phyloP scores from a whole-genome alignment of 1,284 basidiomycete genomes.

The Ustilago shanxiensis region DNA sequence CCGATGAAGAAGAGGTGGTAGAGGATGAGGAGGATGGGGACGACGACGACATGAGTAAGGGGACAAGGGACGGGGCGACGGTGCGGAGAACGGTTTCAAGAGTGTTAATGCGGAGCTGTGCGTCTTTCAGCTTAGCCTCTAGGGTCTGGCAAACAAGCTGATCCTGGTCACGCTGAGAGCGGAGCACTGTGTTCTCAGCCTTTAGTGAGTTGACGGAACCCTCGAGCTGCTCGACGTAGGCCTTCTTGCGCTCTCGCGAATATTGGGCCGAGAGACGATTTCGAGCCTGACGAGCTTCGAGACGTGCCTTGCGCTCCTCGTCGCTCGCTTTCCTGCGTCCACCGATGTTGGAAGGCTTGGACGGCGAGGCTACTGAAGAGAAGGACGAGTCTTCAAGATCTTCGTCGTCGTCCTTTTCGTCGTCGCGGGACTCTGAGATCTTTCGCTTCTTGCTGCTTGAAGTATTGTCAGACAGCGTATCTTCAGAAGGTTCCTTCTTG shows the following conservation, averaged over 20 bases:
- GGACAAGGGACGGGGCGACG: slow-evolving; percentile 37
- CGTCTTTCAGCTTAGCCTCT: slow-evolving; percentile 48
- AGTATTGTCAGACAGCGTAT: neutral
- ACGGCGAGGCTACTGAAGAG: slow-evolving; percentile 25
- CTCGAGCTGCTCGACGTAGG: slow-evolving; percentile 62
- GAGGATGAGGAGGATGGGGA: slow-evolving; percentile 18
- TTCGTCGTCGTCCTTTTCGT: slow-evolving; percentile 20
- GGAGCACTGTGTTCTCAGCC: slow-evolving; percentile 44
- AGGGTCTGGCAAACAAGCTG: slow-evolving; percentile 30
- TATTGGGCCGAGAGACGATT: slow-evolving; percentile 68
- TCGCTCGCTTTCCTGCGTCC: slow-evolving; percentile 53
- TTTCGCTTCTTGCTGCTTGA: slow-evolving; percentile 44
- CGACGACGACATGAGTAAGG: slow-evolving; percentile 33
- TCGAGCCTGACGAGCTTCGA: slow-evolving; percentile 66
- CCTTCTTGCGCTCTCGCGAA: slow-evolving; percentile 67
- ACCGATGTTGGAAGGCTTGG: slow-evolving; percentile 29
- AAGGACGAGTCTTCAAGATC: slow-evolving; percentile 22
- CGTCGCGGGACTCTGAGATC: slow-evolving; percentile 6
- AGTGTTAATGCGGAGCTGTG: slow-evolving; percentile 45
- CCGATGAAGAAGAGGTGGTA: slow-evolving; percentile 23
- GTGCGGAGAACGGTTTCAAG: slow-evolving; percentile 56
- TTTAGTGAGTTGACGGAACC: slow-evolving; percentile 47
- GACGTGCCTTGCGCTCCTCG: slow-evolving; percentile 63
- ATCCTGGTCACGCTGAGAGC: slow-evolving; percentile 36
- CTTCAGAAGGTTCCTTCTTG: slow-evolving; percentile 28